Evolutionary conservation across 73 alveolate genomes (phyloP).

Genomic region (Paramecium sonneborni): DNA sequence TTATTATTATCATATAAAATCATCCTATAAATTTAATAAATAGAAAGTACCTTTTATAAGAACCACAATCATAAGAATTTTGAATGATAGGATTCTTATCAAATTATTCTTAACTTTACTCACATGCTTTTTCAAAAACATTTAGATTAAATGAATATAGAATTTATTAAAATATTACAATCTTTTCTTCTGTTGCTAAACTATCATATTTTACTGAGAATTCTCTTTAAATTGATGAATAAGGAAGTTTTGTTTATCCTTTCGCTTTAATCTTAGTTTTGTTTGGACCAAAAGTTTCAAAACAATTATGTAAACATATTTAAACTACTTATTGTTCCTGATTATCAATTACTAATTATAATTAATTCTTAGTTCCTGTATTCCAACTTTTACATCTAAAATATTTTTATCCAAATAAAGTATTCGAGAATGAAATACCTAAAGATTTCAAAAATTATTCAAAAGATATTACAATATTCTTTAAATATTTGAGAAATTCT

Average conservation of each 20-base stretch:
- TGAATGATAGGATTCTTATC: slow-evolving; percentile 43
- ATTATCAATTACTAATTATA: neutral
- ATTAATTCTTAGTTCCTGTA: slow-evolving; percentile 24
- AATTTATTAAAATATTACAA: slow-evolving; percentile 17
- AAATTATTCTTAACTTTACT: neutral
- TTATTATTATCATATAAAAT: neutral
- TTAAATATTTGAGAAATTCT: slow-evolving; percentile 24
- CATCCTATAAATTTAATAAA: neutral
- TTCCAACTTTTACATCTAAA: slow-evolving; percentile 43
- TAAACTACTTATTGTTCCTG: neutral
- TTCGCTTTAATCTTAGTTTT: slow-evolving; percentile 15
- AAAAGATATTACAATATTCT: neutral
- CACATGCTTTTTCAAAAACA: slow-evolving; percentile 37
- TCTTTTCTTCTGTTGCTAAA: neutral
- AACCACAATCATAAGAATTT: slow-evolving; percentile 45
- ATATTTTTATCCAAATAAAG: slow-evolving; percentile 1
- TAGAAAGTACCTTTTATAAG: slow-evolving; percentile 3
- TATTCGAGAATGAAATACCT: neutral
- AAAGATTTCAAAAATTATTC: neutral
- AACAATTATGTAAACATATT: slow-evolving; percentile 15
- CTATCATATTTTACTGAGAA: slow-evolving; percentile 7
- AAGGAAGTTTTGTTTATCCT: neutral
- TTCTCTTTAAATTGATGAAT: slow-evolving; percentile 15
- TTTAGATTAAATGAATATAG: slow-evolving; percentile 42
- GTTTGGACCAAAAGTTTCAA: slow-evolving; percentile 46